Evolutionary conservation across 208 protist genomes (phyloP).

Genomic region (Trypanosoma vivax): DNA sequence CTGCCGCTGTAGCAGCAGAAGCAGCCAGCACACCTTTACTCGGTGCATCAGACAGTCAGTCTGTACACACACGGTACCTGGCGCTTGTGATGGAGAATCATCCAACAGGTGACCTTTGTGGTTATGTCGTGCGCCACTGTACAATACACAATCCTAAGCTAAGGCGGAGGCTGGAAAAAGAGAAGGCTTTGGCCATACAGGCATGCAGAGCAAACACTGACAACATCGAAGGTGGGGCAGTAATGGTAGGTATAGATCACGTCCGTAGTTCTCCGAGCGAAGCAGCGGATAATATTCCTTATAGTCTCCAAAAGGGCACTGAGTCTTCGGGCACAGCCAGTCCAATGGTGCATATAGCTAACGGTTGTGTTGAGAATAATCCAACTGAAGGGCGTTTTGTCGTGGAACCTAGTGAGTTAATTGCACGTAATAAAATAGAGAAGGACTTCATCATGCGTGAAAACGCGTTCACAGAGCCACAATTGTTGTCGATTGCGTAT

Average conservation of each 20-base stretch:
- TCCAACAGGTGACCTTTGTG: conserved; percentile 69
- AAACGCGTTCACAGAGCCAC: conserved; percentile 59
- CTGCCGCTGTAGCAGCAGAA: too few species aligned
- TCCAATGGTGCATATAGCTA: background rate
- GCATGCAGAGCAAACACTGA: background rate
- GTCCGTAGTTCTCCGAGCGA: too few species aligned
- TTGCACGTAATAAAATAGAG: conserved; percentile 1
- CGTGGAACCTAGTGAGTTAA: background rate
- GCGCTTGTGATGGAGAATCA: conserved; percentile 84
- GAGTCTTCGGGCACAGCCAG: too few species aligned
- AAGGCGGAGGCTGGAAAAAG: conserved; percentile 4
- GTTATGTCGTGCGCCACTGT: conserved; percentile 41
- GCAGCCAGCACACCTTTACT: background rate
- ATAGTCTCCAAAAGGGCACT: too few species aligned
- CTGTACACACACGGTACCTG: conserved; percentile 45
- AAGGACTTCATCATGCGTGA: conserved; percentile 15
- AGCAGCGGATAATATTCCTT: too few species aligned
- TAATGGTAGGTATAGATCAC: background rate
- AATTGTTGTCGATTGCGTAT: conserved; percentile 74
- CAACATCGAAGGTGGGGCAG: background rate
- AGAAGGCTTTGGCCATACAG: background rate
- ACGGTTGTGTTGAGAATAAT: background rate
- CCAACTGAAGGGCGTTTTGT: background rate
- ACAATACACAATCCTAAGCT: conserved; percentile 15
- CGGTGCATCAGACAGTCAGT: conserved; percentile 16